These are phyloP conservation scores for Schoenoplectus tabernaemontani DNA, from an alignment of 202 grass and related monocot genomes.

Conservation along the genomic window DNA sequence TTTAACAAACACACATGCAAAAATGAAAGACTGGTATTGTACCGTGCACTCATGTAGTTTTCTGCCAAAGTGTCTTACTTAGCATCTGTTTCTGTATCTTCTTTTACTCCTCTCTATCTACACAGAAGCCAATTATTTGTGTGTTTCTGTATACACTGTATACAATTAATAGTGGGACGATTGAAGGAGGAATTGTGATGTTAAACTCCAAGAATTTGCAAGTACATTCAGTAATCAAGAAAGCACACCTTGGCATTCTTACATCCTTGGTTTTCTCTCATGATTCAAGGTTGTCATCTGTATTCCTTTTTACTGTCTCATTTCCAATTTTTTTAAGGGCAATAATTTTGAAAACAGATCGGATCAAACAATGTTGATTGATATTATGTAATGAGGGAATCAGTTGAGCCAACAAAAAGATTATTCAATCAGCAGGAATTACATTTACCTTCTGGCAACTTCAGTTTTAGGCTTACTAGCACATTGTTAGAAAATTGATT, in stretches of 20 bases:
- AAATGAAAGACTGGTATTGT: background rate
- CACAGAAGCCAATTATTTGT: background rate
- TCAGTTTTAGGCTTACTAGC: background rate
- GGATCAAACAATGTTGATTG: background rate
- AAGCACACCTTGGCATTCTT: constrained; percentile 82
- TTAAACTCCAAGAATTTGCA: constrained; percentile 48
- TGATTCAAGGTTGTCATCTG: constrained; percentile 56
- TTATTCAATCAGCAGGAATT: background rate
- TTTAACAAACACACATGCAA: background rate
- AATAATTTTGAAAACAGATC: background rate
- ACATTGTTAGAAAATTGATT: background rate
- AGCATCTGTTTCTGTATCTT: background rate
- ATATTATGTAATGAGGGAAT: background rate
- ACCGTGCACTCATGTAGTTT: background rate
- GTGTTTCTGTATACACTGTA: background rate
- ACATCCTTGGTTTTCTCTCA: constrained; percentile 61
- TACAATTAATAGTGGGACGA: constrained; percentile 54
- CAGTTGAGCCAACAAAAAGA: background rate
- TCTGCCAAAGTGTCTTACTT: background rate
- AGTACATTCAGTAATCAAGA: constrained; percentile 59
- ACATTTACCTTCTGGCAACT: background rate
- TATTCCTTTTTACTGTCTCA: background rate
- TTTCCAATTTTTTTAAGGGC: background rate
- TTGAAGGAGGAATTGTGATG: constrained; percentile 61
- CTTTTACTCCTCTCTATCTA: background rate